These are phyloP conservation scores for Cladophialophora carrionii DNA, from an alignment of 2,329 filamentous ascomycete genomes.

Conservation along the genomic window DNA sequence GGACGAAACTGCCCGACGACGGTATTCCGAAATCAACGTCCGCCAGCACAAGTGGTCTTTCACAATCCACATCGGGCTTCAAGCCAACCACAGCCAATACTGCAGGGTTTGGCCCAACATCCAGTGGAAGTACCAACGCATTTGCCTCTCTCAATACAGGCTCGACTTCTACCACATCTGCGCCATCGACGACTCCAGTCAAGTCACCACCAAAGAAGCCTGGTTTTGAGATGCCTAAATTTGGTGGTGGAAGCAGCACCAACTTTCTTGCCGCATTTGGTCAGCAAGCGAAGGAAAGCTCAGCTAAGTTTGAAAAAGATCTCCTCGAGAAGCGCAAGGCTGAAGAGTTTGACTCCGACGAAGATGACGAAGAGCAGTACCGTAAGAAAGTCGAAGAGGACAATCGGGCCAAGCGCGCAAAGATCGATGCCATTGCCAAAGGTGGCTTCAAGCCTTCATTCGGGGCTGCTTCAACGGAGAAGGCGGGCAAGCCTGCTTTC, in stretches of 20 bases:
- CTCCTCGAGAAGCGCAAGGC: constrained; percentile 55
- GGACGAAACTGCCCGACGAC: constrained; percentile 11
- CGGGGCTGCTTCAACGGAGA: constrained; percentile 29
- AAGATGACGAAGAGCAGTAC: constrained; percentile 56
- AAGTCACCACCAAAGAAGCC: constrained; percentile 37
- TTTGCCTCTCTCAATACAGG: constrained; percentile 17
- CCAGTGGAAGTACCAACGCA: constrained; percentile 17
- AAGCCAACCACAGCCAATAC: constrained; percentile 13
- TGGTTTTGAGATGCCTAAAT: constrained; percentile 42
- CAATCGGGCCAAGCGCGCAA: constrained; percentile 51
- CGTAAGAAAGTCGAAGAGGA: constrained; percentile 52
- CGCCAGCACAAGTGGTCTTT: background rate
- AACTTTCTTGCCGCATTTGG: constrained; percentile 52
- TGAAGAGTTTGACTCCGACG: constrained; percentile 57
- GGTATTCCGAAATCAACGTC: constrained; percentile 11
- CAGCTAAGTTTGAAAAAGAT: constrained; percentile 48
- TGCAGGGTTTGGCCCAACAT: constrained; percentile 1
- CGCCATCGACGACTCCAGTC: constrained; percentile 35
- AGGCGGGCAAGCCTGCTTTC: constrained; percentile 15
- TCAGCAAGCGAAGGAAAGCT: constrained; percentile 41
- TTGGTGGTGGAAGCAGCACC: constrained; percentile 39
- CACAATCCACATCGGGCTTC: constrained; percentile 7
- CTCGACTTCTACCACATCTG: constrained; percentile 4
- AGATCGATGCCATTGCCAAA: constrained; percentile 46
- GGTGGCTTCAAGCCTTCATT: constrained; percentile 39